Conservation (phyloP, 2,329 filamentous ascomycete species). For the Pseudogymnoascus pannorum region DNA sequence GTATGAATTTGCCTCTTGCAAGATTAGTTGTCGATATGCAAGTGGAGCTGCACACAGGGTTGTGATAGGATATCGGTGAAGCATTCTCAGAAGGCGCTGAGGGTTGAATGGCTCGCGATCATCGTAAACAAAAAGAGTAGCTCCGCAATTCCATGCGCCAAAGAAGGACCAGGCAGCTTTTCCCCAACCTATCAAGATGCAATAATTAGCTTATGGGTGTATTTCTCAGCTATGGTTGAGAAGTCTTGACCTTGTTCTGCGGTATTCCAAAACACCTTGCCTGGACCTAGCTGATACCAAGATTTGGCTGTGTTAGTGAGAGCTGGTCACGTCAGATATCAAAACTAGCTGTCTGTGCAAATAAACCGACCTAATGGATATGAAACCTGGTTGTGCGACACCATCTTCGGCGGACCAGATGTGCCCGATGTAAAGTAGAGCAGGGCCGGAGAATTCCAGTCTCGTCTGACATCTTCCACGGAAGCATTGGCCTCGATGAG, state of each 20-base stretch:
- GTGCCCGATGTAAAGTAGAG: constrained; percentile 36
- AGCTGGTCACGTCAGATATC: constrained; percentile 16
- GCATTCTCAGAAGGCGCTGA: constrained; percentile 25
- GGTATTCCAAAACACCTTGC: constrained; percentile 33
- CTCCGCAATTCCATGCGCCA: constrained; percentile 34
- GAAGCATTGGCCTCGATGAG: constrained; percentile 22
- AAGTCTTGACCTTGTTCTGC: constrained; percentile 30
- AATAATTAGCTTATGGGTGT: background rate
- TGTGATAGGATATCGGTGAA: constrained; percentile 34
- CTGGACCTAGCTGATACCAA: constrained; percentile 31
- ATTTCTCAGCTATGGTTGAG: background rate
- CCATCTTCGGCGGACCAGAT: constrained; percentile 35
- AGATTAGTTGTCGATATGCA: constrained; percentile 34
- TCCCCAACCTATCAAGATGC: constrained; percentile 29
- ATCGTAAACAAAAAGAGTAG: constrained; percentile 35
- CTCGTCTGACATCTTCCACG: constrained; percentile 19
- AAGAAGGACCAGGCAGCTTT: constrained; percentile 37
- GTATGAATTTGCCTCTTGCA: constrained; percentile 27
- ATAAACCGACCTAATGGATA: constrained; percentile 29
- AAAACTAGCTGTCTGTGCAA: background rate
- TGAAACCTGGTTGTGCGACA: constrained; percentile 34
- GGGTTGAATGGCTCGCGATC: constrained; percentile 30
- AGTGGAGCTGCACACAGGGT: constrained; percentile 35
- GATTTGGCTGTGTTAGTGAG: constrained; percentile 33
- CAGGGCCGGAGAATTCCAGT: constrained; percentile 23